phyloP scores from a whole-genome alignment of 208 protist genomes.

The Acanthamoeba healyi region DNA sequence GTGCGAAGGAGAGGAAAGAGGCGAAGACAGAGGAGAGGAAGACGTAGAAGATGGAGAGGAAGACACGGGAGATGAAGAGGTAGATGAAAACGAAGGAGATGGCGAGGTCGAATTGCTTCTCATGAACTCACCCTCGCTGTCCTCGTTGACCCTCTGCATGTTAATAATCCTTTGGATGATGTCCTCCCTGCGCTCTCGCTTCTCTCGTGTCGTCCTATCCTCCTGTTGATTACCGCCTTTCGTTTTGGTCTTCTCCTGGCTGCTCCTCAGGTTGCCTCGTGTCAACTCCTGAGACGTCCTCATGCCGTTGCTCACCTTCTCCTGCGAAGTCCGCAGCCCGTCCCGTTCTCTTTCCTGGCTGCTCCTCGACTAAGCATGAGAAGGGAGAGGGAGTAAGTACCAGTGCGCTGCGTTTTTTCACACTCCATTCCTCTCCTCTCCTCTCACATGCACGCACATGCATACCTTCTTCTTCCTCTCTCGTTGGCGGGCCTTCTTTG shows the following conservation, averaged over 20 bases:
- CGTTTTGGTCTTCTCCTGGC: not conserved
- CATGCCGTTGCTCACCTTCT: not conserved
- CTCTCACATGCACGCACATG: not conserved
- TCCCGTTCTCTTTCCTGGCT: slow-evolving; percentile 11
- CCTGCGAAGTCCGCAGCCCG: not conserved
- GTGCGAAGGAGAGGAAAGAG: slow-evolving; percentile 5
- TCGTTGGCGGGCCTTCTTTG: not conserved
- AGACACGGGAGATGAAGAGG: not conserved
- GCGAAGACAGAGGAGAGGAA: not conserved
- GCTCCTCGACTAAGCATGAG: not conserved
- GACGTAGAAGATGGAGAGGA: not conserved
- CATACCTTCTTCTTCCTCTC: slow-evolving; percentile 25
- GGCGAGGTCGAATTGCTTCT: slow-evolving; percentile 5
- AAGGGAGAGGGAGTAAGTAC: not conserved
- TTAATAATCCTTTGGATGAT: slow-evolving; percentile 21
- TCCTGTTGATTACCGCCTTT: not conserved
- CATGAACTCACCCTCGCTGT: not conserved
- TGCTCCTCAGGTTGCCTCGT: not conserved
- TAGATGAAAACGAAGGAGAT: not conserved
- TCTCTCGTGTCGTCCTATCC: not conserved
- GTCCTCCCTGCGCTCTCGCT: not conserved
- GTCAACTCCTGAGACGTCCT: not conserved
- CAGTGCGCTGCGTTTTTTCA: too few species aligned
- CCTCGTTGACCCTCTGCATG: slow-evolving; percentile 7
- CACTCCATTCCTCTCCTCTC: too few species aligned